Evolutionary conservation across 1,284 basidiomycete species (phyloP), one percentile per base, ranked within the genome.

Genomic region (Kwoniella shivajii): DNA sequence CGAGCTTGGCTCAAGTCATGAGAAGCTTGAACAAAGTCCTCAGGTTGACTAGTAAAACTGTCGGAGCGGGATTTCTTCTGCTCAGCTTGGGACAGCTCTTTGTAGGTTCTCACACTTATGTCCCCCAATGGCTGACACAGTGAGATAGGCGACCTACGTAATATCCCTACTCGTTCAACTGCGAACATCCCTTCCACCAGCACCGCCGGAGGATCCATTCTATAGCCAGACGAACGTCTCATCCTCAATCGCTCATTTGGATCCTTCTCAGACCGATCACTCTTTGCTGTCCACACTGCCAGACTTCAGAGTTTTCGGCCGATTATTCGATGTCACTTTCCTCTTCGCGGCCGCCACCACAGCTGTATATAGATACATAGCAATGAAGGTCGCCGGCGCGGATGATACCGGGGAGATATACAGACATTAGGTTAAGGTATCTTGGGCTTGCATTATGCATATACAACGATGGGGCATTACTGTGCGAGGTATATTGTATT

Each of bases 101-200:
- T 60, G 75, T 77, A 48, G 63, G 75, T 68, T 16, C 18, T n/a
- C 18, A 20, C 20, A 34, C 14, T 14, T 11, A 6, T n/a, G 11
- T 26, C n/a, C 47, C 7, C 20, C 9, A 16, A 6, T 9, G 31
- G 11, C 24, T 22, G 14, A 48, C 22, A 24, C 26, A 30, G 6
- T 6, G 33, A 5, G n/a, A 13, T 47, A 76, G 74, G 67, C 76
- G 2, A 75, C 75, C 18, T 79, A 79, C 47, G 68, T 74, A 16
- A 73, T 79, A 54, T 77, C 75, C 18, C 71, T 79, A 3, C 66
- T 79, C 4, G 73, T 79, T 22, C 78, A 79, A 62, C 67, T 79
- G 13, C 71, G 77, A 30, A 71, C 69, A 0, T 73, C 71, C 7
- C 59, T 78, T 13, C 75, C 75, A 0, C 69, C 69, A 5, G 45